Evolutionary conservation across 129 eudicot genomes (phyloP), one percentile per base, ranked within the genome.

Genomic region (Arctium minus): DNA sequence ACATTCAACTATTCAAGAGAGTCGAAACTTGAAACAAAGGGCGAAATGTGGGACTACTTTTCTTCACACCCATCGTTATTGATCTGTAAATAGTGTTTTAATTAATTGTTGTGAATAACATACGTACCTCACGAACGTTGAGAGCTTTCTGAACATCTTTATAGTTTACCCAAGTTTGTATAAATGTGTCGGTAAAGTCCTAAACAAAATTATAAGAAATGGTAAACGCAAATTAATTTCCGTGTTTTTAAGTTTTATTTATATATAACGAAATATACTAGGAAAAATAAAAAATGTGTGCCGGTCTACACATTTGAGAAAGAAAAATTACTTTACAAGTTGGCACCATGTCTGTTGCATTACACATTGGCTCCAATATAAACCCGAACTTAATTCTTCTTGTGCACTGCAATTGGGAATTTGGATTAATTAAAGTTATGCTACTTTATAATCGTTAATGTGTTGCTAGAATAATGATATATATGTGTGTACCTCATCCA

Each of bases 51-150:
- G 8, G 1, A 46, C 56, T 46, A 46, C 17, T 46, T 11, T 1
- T 46, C 17, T 46, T 60, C 2, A n/a, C 29, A 17, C 9, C 2
- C 29, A 60, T 46, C 2, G 15, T 46, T 4, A 11, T n/a, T 60
- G 9, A 60, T 6, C 69, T 69, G 42, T 38, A 80, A 29, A 30
- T 17, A 40, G 15, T 31, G 13, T 15, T 7, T n/a, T 1, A 17
- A 3, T 53, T 56, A 60, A 37, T 7, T n/a, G 4, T 3, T 31
- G 33, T 32, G 12, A 44, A 35, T 33, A 33, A 33, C 15, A 5
- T 33, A 67, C 13, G 27, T 77, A 85, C 91, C 72, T 80, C 78
- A 72, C 87, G 91, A 73, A 88, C 56, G 42, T 83, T 32, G 39
- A 83, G 77, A 83, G 86, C 86, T 70, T 77, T 62, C 10, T 77